Evolutionary conservation across 2,329 filamentous ascomycete species (phyloP).

Genomic region (Zelopaecilomyces penicillatus): DNA sequence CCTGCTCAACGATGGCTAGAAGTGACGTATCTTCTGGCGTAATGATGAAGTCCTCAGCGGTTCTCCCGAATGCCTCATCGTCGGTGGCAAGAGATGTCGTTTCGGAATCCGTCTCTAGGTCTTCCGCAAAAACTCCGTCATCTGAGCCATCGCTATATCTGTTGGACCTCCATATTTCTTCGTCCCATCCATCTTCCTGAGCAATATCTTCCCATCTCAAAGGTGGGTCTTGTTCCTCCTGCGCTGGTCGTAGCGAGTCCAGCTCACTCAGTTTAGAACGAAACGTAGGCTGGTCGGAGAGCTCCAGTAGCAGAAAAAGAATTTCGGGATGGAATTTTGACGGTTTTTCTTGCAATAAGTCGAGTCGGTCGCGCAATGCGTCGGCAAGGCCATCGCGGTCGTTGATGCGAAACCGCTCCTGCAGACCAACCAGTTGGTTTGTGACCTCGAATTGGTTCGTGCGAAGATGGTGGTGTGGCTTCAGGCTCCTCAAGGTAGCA

Average conservation of each 20-base stretch:
- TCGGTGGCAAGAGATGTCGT: conserved; percentile 22
- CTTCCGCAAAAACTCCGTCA: conserved; percentile 29
- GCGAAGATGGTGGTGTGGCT: conserved; percentile 49
- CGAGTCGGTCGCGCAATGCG: conserved; percentile 51
- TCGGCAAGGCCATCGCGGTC: conserved; percentile 74
- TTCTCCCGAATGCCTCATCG: conserved; percentile 16
- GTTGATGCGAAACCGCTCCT: conserved; percentile 78
- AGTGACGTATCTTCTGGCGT: conserved; percentile 23
- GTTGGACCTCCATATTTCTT: conserved; percentile 64
- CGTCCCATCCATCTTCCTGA: conserved; percentile 63
- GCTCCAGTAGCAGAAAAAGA: conserved; percentile 66
- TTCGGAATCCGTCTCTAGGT: conserved; percentile 31
- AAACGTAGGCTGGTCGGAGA: conserved; percentile 71
- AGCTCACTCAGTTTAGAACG: conserved; percentile 59
- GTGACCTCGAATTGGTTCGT: conserved; percentile 71
- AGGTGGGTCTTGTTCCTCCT: conserved; percentile 33
- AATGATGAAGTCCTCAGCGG: conserved; percentile 27
- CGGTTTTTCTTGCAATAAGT: conserved; percentile 45
- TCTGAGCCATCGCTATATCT: conserved; percentile 61
- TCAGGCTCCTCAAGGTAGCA: conserved; percentile 41
- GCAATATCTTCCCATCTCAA: conserved; percentile 76
- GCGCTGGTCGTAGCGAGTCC: conserved; percentile 38
- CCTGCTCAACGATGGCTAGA: conserved; percentile 21
- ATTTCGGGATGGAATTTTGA: conserved; percentile 70
- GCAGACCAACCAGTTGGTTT: conserved; percentile 58